A percentile compares a stretch with the other conserved stretches of the same genome.
phyloP scores from a whole-genome alignment of 805 yeast species.

The Komagataella pseudopastoris region DNA sequence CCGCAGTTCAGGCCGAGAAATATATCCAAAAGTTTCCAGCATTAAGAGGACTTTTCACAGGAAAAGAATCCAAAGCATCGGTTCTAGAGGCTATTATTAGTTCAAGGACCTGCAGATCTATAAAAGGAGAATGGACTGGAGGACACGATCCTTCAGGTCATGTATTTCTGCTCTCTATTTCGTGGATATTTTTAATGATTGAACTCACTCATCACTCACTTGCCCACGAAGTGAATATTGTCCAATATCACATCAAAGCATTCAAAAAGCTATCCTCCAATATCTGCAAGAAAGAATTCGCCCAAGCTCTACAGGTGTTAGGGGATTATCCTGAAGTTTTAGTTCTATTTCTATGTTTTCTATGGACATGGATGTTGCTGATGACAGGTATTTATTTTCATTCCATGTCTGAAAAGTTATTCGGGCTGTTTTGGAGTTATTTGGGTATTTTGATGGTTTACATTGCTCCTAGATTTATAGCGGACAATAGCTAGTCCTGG shows the following conservation, averaged over 20 bases:
- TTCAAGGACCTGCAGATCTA: conserved; percentile 32
- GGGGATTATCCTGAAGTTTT: conserved; percentile 12
- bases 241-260: conserved; percentile 1
- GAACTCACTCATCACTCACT: conserved; percentile 28
- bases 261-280: background rate
- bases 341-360: conserved; percentile 19
- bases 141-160: conserved; percentile 98
- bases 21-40: background rate
- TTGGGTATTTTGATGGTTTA: conserved; percentile 35
- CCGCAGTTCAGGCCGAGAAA: background rate
- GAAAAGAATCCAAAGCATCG: background rate
- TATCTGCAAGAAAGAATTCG: background rate
- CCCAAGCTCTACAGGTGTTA: conserved; percentile 4
- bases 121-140: conserved; percentile 62
- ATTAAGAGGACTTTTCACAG: background rate
- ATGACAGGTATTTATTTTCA: conserved; percentile 83
- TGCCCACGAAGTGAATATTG: conserved; percentile 1
- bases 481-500: background rate
- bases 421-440: conserved; percentile 56
- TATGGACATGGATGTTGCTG: conserved; percentile 84
- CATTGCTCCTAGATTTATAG: background rate
- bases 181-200: conserved; percentile 49
- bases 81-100: conserved; percentile 8
- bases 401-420: conserved; percentile 57
- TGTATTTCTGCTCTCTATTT: conserved; percentile 60